phyloP scores from a whole-genome alignment of 331 rosid genomes.

The Acacia concinna region DNA sequence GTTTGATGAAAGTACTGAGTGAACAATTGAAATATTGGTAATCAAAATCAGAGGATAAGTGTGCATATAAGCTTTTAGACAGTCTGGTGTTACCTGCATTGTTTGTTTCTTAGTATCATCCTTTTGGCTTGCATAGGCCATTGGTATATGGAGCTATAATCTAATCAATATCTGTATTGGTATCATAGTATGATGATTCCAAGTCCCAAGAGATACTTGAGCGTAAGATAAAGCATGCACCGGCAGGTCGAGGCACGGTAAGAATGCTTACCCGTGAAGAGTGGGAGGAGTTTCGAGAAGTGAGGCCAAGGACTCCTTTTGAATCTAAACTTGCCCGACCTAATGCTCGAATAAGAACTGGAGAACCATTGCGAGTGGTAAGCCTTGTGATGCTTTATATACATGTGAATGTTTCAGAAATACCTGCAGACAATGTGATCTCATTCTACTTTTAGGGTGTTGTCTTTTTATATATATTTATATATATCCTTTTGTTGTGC shows the following conservation, averaged over 20 bases:
- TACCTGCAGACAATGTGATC: not conserved
- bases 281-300: conserved; percentile 80
- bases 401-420: not conserved
- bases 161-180: not conserved
- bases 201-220: conserved; percentile 79
- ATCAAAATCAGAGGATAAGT: not conserved
- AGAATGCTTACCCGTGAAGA: conserved; percentile 86
- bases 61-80: not conserved
- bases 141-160: not conserved
- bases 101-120: not conserved
- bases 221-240: conserved; percentile 70
- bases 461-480: too few species aligned
- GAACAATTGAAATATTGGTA: not conserved
- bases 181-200: conserved; percentile 69
- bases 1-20: conserved; percentile 36
- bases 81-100: not conserved
- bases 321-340: conserved; percentile 89
- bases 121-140: not conserved
- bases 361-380: conserved; percentile 65
- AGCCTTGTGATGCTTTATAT: not conserved
- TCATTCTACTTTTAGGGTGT: not conserved
- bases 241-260: conserved; percentile 68
- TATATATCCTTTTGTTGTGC: conserved; percentile 6
- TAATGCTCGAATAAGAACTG: conserved; percentile 76
- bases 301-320: conserved; percentile 83